These are phyloP conservation scores for Citrullus colocynthis DNA, from an alignment of 306 rosid species.

Conservation along the genomic window DNA sequence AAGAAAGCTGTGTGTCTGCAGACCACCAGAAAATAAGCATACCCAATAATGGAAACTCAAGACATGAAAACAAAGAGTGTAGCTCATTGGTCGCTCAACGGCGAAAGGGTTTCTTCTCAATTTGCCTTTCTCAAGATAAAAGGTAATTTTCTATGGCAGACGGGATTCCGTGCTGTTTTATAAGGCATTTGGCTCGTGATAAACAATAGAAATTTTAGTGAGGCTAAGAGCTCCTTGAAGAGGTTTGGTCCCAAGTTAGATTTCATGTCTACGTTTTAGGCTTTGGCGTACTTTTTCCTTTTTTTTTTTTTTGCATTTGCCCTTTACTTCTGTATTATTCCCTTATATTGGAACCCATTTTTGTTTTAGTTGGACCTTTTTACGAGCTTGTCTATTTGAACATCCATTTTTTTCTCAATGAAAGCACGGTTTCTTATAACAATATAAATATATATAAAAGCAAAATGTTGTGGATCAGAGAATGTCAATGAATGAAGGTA, in stretches of 20 bases:
- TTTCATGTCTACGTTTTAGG: neutral
- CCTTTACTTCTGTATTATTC: neutral
- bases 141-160: neutral
- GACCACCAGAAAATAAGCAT: neutral
- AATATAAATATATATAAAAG: neutral
- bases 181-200: neutral
- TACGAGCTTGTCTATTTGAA: neutral
- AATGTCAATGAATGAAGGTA: neutral
- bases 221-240: neutral
- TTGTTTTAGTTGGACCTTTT: neutral
- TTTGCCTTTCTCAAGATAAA: neutral
- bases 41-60: neutral
- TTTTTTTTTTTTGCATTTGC: neutral
- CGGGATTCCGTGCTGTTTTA: neutral
- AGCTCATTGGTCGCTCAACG: neutral
- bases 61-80: neutral
- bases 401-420: neutral
- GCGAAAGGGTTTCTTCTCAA: neutral
- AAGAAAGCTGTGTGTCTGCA: slow-evolving; percentile 79
- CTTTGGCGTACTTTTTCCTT: neutral
- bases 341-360: neutral
- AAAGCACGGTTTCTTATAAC: neutral
- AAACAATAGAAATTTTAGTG: neutral
- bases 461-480: neutral
- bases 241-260: no score